phyloP scores from a whole-genome alignment of 768 basidiomycete species.

The Ramaria rubella region DNA sequence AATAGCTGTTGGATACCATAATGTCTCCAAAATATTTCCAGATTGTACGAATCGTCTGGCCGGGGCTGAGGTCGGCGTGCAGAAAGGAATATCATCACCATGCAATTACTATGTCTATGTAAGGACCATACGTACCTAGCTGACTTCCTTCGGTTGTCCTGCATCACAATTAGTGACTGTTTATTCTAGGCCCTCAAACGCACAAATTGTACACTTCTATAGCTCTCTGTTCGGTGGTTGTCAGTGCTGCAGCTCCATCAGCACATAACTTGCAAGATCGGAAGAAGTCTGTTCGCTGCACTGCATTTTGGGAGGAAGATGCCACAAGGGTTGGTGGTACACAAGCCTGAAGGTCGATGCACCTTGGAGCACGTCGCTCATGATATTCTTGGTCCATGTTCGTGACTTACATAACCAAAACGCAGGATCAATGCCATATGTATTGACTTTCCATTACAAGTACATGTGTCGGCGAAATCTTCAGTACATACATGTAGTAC shows the following conservation, averaged over 20 bases:
- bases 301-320: not conserved
- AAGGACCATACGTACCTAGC: conserved; percentile 3
- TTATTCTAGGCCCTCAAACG: not conserved
- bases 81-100: conserved; percentile 6
- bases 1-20: conserved; percentile 82
- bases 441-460: no score
- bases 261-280: conserved; percentile 32
- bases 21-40: conserved; percentile 67
- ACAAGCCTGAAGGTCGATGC: not conserved
- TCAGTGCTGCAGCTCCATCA: conserved; percentile 63
- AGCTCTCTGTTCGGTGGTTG: conserved; percentile 64
- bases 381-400: not conserved
- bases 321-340: not conserved
- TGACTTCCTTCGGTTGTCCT: not conserved
- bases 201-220: conserved; percentile 48
- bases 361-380: not conserved
- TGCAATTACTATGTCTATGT: not conserved
- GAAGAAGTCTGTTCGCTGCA: not conserved
- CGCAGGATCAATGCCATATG: not conserved
- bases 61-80: conserved; percentile 7
- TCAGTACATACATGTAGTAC: not conserved
- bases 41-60: conserved; percentile 40
- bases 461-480: no score
- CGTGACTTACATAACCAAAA: not conserved
- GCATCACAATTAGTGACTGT: not conserved